Base-by-base conservation (phyloP, 148 eudicot species). In the Nepenthes gracilis region DNA sequence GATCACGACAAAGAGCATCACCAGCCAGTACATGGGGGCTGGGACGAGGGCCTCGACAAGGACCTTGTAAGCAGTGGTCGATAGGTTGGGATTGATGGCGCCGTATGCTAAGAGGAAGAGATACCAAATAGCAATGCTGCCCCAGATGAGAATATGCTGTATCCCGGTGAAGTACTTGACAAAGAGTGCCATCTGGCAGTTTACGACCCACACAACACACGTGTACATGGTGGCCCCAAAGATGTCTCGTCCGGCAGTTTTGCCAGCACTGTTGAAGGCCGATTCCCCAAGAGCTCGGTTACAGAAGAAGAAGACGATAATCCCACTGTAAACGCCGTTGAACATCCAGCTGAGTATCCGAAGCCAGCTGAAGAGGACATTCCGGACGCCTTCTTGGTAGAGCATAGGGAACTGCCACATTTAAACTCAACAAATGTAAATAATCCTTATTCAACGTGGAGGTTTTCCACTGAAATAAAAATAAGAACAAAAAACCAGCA, bases 331-430 rank as follows among this genome's bases (percentile, higher is more conserved):
- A 64, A 84, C 64, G 36, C 98, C 98, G 10, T 93, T 93, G 67
- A 93, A 71, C 96, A 93, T 93, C 98, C 98, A 93, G 58, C 98
- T 84, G 40, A 93, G 80, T 35, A 93, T 84, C 12, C 98, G 78
- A n/a, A 67, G 67, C 98, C 98, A 93, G 67, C 84, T 82, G 81
- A 93, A 93, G 60, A 93, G 96, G 55, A 73, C 78, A 57, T 93
- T 84, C 59, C 88, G 96, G 36, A 93, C 83, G 12, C 98, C 97
- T 88, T 93, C 94, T 93, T 93, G 98, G 77, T 93, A 93, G 5
- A 93, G 69, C 58, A 88, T 61, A 33, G 98, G 96, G 64, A 86
- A 93, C 96, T 92, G 86, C 65, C 37, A 70, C 47, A 59, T 38
- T 35, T 6, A 64, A 60, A 15, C 23, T 23, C 23, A 23, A 23